phyloP scores from a whole-genome alignment of 345 rosid genomes.

The Salix exigua region DNA sequence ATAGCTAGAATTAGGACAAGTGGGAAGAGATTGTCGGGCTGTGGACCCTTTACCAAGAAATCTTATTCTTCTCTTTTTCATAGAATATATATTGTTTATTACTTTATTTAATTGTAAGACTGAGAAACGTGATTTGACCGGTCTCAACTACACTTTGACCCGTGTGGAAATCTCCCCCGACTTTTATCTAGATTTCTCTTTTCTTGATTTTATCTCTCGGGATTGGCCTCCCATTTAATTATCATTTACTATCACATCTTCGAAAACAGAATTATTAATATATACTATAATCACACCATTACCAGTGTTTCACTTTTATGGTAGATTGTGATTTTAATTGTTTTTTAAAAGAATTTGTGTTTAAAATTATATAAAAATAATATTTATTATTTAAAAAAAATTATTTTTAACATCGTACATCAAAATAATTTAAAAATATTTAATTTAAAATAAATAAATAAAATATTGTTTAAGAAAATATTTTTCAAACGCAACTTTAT shows the following conservation, averaged over 20 bases:
- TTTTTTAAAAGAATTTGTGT: too few species aligned
- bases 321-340: too few species aligned
- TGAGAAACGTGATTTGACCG: neutral
- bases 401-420: too few species aligned
- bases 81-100: neutral
- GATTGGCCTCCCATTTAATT: neutral
- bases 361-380: too few species aligned
- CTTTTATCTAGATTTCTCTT: neutral
- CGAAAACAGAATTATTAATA: neutral
- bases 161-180: neutral
- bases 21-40: constrained; percentile 9
- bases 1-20: constrained; percentile 2
- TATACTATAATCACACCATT: neutral
- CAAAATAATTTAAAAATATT: too few species aligned
- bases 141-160: neutral
- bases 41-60: constrained; percentile 8
- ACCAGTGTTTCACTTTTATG: too few species aligned
- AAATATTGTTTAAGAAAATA: too few species aligned
- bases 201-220: neutral
- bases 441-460: too few species aligned
- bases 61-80: neutral
- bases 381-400: too few species aligned
- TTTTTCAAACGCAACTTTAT: too few species aligned
- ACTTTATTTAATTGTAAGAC: neutral
- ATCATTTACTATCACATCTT: neutral